A percentile compares a stretch with the other conserved stretches of the same genome.
Conservation (phyloP, 192 early-diverging fungal species). For the Pilaira anomala region DNA sequence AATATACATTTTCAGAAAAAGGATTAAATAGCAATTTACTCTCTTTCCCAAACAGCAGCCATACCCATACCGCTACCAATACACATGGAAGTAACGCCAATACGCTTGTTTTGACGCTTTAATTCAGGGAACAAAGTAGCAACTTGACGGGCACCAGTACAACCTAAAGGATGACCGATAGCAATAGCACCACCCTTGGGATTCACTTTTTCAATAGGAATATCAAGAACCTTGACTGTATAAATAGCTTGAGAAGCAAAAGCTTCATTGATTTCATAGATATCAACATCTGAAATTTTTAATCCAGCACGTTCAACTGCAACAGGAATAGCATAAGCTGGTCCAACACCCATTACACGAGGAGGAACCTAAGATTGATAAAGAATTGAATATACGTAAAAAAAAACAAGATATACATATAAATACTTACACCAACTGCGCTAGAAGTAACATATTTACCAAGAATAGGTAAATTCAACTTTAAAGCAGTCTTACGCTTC, state of each 20-base stretch:
- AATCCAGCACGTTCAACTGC: conserved; percentile 80
- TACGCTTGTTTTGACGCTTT: conserved; percentile 74
- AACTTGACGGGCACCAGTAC: conserved; percentile 94
- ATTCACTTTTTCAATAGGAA: conserved; percentile 90
- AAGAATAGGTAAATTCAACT: conserved; percentile 77
- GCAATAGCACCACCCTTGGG: conserved; percentile 98
- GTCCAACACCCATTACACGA: conserved; percentile 95
- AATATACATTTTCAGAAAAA: too few relatives aligned
- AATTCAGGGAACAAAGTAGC: conserved; percentile 92
- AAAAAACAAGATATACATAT: conserved; percentile 51
- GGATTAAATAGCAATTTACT: too few relatives aligned
- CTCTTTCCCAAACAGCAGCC: conserved; percentile 82
- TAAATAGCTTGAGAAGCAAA: conserved; percentile 97
- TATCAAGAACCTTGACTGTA: conserved; percentile 81
- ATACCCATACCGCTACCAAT: conserved; percentile 95
- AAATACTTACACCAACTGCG: conserved; percentile 69
- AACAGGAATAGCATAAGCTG: conserved; percentile 90
- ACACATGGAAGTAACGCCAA: conserved; percentile 89
- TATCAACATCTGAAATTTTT: conserved; percentile 72
- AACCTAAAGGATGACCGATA: conserved; percentile 85
- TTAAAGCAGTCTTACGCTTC: conserved; percentile 87
- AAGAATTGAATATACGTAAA: neutral
- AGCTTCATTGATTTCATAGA: conserved; percentile 97
- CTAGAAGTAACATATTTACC: conserved; percentile 85
- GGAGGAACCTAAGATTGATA: too few relatives aligned